Evolutionary conservation across 176 grass and related monocot genomes (phyloP), one percentile per base, ranked within the genome.

Genomic region (Oryza rufipogon): DNA sequence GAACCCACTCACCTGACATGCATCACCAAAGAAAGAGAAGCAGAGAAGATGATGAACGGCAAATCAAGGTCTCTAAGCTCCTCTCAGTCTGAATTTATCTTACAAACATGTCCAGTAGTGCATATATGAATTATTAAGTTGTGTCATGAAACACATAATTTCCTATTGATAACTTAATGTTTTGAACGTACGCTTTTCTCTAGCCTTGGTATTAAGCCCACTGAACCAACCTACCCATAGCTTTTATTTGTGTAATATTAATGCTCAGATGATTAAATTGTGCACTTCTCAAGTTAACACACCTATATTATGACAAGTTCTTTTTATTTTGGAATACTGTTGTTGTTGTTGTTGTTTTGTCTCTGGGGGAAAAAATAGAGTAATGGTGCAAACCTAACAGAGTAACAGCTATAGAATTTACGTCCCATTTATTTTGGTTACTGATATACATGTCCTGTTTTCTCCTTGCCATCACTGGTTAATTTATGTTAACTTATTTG

Each of bases 21-120:
- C 83, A 78, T 68, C 70, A 80, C 84, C 78, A 77, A 34, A 89
- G 80, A 87, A 92, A 90, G 81, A 87, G 93, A 68, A 74, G 25
- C 65, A 76, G 87, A 80, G 87, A 94, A 52, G 88, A 89, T 14
- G 85, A 92, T 58, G 28, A 60, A 49, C 84, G 73, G n/a, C 77
- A 66, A 70, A 87, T 20, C 12, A 92, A 93, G 95, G 95, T 97
- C 60, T 73, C 11, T 74, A 64, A 48, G 34, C 42, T 42, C 20
- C 60, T 78, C 64, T 25, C 32, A 23, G 48, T 68, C 44, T 44
- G 66, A 49, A 12, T 34, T 11, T 63, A 47, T 63, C 64, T 90
- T 83, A 34, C 69, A 84, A 70, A 78, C 7, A 72, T 44, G 32
- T 64, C 64, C 26, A 25, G 47, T 66, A 38, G 26, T 63, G 14